These are phyloP conservation scores for Leccinum variabile DNA, from an alignment of 1,284 basidiomycete genomes.

Conservation along the genomic window DNA sequence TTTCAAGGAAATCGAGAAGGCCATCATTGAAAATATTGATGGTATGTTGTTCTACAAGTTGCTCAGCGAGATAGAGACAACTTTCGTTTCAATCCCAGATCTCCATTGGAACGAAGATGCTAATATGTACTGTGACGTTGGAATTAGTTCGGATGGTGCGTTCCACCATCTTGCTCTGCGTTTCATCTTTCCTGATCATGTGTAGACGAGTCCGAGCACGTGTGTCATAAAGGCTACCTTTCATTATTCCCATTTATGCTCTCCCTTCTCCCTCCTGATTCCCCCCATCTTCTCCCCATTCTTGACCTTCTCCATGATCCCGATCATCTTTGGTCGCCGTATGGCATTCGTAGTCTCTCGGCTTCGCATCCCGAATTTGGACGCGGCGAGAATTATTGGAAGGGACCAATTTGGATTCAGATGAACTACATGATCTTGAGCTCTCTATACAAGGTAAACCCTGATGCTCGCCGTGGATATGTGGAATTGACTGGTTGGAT, in stretches of 20 bases:
- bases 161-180: constrained; percentile 10
- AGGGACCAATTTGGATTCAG: constrained; percentile 93
- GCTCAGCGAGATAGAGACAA: constrained; percentile 6
- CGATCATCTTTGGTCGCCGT: constrained; percentile 86
- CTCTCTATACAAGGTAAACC: constrained; percentile 71
- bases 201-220: constrained; percentile 84
- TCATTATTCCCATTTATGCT: constrained; percentile 92
- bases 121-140: constrained; percentile 91
- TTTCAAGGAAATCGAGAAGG: constrained; percentile 75
- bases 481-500: constrained; percentile 10
- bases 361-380: constrained; percentile 86
- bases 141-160: constrained; percentile 79
- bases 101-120: constrained; percentile 90
- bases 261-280: constrained; percentile 71
- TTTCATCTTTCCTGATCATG: constrained; percentile 8
- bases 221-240: constrained; percentile 91
- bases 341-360: constrained; percentile 86
- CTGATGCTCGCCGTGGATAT: background rate
- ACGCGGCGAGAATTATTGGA: constrained; percentile 94
- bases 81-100: constrained; percentile 47
- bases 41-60: constrained; percentile 45
- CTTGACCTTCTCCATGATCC: constrained; percentile 81
- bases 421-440: constrained; percentile 91
- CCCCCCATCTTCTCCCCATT: constrained; percentile 76
- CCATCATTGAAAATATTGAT: constrained; percentile 84